Conservation (phyloP, 306 rosid genomes). For the Geum urbanum region DNA sequence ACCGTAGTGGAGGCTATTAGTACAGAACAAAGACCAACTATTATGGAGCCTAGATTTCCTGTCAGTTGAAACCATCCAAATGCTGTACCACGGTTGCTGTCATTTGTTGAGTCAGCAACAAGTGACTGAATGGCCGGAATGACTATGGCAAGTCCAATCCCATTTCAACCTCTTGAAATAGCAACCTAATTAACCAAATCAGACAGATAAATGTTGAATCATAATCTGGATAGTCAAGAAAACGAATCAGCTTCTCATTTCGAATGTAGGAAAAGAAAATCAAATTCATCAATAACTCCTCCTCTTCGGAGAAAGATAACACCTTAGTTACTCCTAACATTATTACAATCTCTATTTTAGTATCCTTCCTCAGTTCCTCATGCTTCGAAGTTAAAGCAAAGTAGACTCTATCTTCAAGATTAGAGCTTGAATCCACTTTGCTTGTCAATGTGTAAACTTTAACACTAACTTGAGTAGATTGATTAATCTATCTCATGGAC, state of each 20-base stretch:
- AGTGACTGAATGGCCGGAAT: conserved; percentile 75
- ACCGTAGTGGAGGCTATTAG: conserved; percentile 60
- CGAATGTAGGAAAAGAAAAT: neutral
- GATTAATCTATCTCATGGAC: neutral
- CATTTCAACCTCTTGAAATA: conserved; percentile 82
- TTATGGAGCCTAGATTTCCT: conserved; percentile 60
- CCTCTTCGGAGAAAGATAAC: neutral
- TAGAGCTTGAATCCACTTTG: neutral
- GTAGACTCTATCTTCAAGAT: neutral
- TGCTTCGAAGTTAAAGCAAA: neutral
- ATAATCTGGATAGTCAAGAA: conserved; percentile 1
- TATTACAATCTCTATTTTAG: neutral
- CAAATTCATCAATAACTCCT: neutral
- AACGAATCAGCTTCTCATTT: neutral
- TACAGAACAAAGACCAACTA: conserved; percentile 67
- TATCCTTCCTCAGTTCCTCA: neutral
- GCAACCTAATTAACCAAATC: conserved; percentile 51
- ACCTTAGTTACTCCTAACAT: neutral
- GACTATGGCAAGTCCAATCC: conserved; percentile 86
- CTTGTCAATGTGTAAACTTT: neutral
- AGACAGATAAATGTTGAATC: conserved; percentile 9
- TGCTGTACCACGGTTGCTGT: conserved; percentile 65
- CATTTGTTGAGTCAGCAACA: conserved; percentile 77
- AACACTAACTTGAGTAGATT: neutral
- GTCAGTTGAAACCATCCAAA: conserved; percentile 81